Percentiles rank a stretch among this genome's conserved stretches.
Evolutionary conservation across 345 rosid species (phyloP).

Genomic region (Gossypioides kirkii): DNA sequence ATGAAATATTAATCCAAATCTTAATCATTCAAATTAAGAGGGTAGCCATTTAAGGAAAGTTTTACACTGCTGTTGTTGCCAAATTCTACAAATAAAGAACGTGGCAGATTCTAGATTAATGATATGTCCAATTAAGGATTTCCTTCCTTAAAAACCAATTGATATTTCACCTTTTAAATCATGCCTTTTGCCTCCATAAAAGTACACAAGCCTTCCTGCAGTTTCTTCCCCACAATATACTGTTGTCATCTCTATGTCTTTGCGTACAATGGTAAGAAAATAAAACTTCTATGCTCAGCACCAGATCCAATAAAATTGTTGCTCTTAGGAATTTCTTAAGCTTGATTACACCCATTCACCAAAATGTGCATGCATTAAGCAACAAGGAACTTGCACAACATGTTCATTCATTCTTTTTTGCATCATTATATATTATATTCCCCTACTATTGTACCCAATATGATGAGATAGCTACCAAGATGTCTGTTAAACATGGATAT

Average conservation of each 20-base stretch:
- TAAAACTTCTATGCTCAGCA: background rate
- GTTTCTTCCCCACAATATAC: background rate
- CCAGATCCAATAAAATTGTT: conserved; percentile 1
- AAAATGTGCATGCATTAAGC: background rate
- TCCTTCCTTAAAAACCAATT: background rate
- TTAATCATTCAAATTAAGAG: too few relatives aligned
- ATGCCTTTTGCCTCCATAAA: background rate
- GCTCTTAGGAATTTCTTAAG: background rate
- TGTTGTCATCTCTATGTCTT: background rate
- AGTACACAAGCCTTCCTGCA: background rate
- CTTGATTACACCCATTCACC: background rate
- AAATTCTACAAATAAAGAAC: too few relatives aligned
- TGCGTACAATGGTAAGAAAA: background rate
- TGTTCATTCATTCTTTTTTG: background rate
- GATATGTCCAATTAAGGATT: background rate
- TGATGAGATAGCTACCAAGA: background rate
- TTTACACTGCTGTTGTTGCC: too few relatives aligned
- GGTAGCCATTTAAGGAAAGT: too few relatives aligned
- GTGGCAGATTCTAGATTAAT: too few relatives aligned
- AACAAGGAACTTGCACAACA: background rate
- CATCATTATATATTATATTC: background rate
- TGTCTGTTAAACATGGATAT: background rate
- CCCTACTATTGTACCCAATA: background rate
- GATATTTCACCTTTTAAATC: background rate
- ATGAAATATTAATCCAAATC: too few relatives aligned